These are phyloP conservation scores for Ascochyta fabae DNA, from an alignment of 2,329 filamentous ascomycete species.

Conservation along the genomic window DNA sequence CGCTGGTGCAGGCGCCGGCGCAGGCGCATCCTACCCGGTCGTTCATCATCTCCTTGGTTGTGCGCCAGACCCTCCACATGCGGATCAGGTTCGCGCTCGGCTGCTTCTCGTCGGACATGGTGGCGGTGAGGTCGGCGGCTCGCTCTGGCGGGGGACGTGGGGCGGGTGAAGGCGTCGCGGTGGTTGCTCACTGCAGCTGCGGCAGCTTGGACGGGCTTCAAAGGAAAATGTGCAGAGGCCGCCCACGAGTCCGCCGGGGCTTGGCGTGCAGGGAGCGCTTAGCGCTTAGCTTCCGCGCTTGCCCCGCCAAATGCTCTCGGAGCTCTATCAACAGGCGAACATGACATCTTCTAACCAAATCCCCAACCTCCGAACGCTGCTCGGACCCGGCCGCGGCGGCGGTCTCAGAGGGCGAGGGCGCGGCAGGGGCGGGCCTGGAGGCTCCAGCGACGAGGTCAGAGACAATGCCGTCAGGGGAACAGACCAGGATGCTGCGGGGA, in stretches of 20 bases:
- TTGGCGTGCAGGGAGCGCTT: constrained; percentile 18
- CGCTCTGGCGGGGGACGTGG: constrained; percentile 3
- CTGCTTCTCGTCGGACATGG: constrained; percentile 38
- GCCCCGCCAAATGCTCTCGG: constrained; percentile 38
- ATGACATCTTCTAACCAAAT: constrained; percentile 76
- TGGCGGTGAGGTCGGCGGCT: constrained; percentile 10
- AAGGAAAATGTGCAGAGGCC: constrained; percentile 40
- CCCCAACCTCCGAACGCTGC: constrained; percentile 74
- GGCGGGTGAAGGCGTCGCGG: constrained; percentile 15
- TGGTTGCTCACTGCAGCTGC: constrained; percentile 4
- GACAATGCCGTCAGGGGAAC: constrained; percentile 86
- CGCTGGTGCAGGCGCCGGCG: constrained; percentile 22
- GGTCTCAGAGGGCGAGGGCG: constrained; percentile 57
- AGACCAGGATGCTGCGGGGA: constrained; percentile 88
- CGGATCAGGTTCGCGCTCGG: constrained; percentile 54
- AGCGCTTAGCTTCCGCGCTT: constrained; percentile 22
- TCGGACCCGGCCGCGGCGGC: constrained; percentile 56
- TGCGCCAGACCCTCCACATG: constrained; percentile 93
- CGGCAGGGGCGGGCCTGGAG: constrained; percentile 38
- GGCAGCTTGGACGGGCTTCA: constrained; percentile 20
- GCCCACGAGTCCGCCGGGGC: constrained; percentile 4
- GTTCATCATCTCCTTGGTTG: constrained; percentile 91
- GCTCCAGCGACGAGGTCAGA: constrained; percentile 52
- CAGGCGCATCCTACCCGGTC: constrained; percentile 73
- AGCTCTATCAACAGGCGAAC: constrained; percentile 24